A percentile compares a stretch with the other conserved stretches of the same genome.
Evolutionary conservation across 1,139 yeast genomes (phyloP).

Genomic region (Lodderomyces beijingensis): DNA sequence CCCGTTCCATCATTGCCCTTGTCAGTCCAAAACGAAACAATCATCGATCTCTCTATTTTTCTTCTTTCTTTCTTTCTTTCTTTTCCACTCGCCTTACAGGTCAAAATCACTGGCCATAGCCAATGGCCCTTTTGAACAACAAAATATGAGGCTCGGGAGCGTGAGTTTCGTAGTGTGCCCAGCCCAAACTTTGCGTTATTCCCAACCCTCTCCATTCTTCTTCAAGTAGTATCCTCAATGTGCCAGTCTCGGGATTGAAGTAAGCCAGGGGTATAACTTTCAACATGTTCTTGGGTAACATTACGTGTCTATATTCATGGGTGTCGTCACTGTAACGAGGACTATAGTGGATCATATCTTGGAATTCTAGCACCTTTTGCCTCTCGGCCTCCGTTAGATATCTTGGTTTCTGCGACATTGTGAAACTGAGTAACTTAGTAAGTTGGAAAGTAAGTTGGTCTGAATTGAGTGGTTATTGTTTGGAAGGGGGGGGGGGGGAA

Average conservation of each 20-base stretch:
- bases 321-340: slow-evolving; percentile 88
- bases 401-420: slow-evolving; percentile 41
- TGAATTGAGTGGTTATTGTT: too few species aligned
- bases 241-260: slow-evolving; percentile 92
- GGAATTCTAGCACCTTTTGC: slow-evolving; percentile 83
- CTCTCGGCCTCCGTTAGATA: slow-evolving; percentile 80
- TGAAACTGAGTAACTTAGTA: neutral
- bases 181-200: slow-evolving; percentile 93
- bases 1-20: too few species aligned
- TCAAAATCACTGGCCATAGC: slow-evolving; percentile 20
- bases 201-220: slow-evolving; percentile 99
- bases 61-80: neutral
- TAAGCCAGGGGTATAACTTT: slow-evolving; percentile 95
- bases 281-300: slow-evolving; percentile 93
- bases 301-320: slow-evolving; percentile 87
- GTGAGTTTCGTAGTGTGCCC: slow-evolving; percentile 98
- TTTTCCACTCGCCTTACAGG: neutral
- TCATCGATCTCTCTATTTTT: neutral
- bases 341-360: slow-evolving; percentile 91
- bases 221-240: slow-evolving; percentile 82
- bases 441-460: too few species aligned
- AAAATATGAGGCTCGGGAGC: slow-evolving; percentile 98
- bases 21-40: too few species aligned
- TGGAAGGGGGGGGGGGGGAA: too few species aligned
- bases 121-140: slow-evolving; percentile 69